These are phyloP conservation scores for Craterostigma plantagineum DNA, from an alignment of 257 asterid species.

Conservation along the genomic window DNA sequence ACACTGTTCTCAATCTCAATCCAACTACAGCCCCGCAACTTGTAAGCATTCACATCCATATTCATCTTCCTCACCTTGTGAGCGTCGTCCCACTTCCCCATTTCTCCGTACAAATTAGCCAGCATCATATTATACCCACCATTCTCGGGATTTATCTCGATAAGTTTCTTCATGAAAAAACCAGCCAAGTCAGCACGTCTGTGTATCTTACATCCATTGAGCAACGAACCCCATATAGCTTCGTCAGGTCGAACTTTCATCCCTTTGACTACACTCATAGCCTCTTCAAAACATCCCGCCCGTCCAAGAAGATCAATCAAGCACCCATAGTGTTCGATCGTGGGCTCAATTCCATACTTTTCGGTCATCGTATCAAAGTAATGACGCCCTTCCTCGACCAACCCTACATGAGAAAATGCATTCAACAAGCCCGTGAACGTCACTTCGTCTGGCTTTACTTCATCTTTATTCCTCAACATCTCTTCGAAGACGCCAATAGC, in stretches of 20 bases:
- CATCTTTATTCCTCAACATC: conserved; percentile 19
- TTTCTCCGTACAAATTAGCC: conserved; percentile 53
- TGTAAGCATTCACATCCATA: conserved; percentile 24
- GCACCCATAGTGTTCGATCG: conserved; percentile 66
- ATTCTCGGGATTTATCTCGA: conserved; percentile 38
- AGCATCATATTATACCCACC: conserved; percentile 53
- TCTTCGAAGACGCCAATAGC: conserved; percentile 36
- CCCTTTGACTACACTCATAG: conserved; percentile 34
- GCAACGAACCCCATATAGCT: conserved; percentile 64
- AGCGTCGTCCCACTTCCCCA: conserved; percentile 60
- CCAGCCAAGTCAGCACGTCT: conserved; percentile 45
- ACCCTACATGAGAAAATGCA: conserved; percentile 69
- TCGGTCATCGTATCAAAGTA: conserved; percentile 37
- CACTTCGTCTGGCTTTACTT: conserved; percentile 46
- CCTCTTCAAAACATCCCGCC: conserved; percentile 51
- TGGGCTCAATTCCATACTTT: conserved; percentile 38
- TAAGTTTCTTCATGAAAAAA: conserved; percentile 31
- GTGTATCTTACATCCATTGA: conserved; percentile 61
- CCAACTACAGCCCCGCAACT: conserved; percentile 77
- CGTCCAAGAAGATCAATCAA: conserved; percentile 60
- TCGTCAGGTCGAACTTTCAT: conserved; percentile 61
- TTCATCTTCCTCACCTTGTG: conserved; percentile 24
- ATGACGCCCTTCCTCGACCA: conserved; percentile 33
- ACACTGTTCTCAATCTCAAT: conserved; percentile 42
- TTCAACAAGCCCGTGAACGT: conserved; percentile 57